phyloP scores from a whole-genome alignment of 352 stramenopile species.

The Globisporangium solare region DNA sequence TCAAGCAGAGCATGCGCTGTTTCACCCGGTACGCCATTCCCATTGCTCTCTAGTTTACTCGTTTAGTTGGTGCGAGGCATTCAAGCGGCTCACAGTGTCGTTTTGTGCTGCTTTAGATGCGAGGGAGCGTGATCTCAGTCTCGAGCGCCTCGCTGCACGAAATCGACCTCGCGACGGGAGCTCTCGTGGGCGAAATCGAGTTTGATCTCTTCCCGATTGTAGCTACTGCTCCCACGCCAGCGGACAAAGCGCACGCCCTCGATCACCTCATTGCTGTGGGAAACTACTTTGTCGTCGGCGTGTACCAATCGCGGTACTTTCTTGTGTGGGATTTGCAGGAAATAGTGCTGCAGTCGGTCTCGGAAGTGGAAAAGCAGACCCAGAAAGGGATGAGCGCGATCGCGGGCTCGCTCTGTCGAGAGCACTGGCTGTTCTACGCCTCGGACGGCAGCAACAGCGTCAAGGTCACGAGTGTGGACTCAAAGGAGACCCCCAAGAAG shows the following conservation, averaged over 20 bases:
- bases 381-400: slow-evolving; percentile 54
- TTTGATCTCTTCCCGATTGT: slow-evolving; percentile 51
- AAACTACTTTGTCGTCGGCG: slow-evolving; percentile 37
- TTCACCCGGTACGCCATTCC: slow-evolving; percentile 13
- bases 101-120: slow-evolving; percentile 19
- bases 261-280: slow-evolving; percentile 51
- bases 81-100: neutral
- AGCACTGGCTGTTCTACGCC: slow-evolving; percentile 68
- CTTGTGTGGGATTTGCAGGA: slow-evolving; percentile 68
- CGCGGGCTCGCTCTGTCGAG: slow-evolving; percentile 45
- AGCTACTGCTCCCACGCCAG: neutral
- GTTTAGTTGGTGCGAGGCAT: neutral
- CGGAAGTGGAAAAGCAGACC: slow-evolving; percentile 50
- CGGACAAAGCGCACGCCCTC: slow-evolving; percentile 24
- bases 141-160: slow-evolving; percentile 56
- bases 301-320: slow-evolving; percentile 50
- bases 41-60: neutral
- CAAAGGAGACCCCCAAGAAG: slow-evolving; percentile 50
- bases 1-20: slow-evolving; percentile 17
- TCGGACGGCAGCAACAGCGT: slow-evolving; percentile 75
- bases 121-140: slow-evolving; percentile 45
- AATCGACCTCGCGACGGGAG: slow-evolving; percentile 48
- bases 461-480: slow-evolving; percentile 43
- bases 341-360: slow-evolving; percentile 49
- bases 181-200: slow-evolving; percentile 45